phyloP scores from a whole-genome alignment of 164 flowering plant species.

The Nymphaea colorata region DNA sequence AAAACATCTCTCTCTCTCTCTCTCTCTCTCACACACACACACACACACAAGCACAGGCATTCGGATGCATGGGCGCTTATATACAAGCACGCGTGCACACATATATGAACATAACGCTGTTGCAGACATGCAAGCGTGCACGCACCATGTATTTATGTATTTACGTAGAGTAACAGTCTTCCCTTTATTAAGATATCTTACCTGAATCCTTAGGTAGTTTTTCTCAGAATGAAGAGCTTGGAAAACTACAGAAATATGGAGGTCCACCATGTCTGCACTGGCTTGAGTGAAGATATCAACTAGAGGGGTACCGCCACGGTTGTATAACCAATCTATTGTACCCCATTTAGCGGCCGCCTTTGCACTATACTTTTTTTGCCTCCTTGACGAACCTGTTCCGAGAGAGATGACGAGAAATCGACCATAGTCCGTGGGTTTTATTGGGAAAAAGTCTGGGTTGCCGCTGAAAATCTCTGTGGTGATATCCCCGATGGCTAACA shows the following conservation, averaged over 20 bases:
- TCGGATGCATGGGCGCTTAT: background rate
- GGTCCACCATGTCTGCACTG: slow-evolving; percentile 50
- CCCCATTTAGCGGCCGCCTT: slow-evolving; percentile 34
- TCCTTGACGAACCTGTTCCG: slow-evolving; percentile 34
- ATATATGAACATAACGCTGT: background rate
- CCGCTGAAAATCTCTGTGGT: slow-evolving; percentile 16
- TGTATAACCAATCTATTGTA: slow-evolving; percentile 27
- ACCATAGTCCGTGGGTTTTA: slow-evolving; percentile 18
- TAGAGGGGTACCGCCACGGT: slow-evolving; percentile 28
- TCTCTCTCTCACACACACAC: background rate
- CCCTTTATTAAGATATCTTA: background rate
- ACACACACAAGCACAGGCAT: background rate
- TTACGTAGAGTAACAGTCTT: background rate
- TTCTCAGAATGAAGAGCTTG: slow-evolving; percentile 19
- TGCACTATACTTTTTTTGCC: slow-evolving; percentile 26
- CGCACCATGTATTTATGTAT: background rate
- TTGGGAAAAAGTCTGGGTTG: slow-evolving; percentile 9
- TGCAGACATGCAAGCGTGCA: background rate
- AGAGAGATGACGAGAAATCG: slow-evolving; percentile 38
- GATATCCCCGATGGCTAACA: slow-evolving; percentile 30
- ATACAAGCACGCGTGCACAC: background rate
- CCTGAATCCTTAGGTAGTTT: slow-evolving; percentile 51
- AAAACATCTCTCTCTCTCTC: background rate
- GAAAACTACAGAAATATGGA: slow-evolving; percentile 33
- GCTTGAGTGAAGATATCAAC: slow-evolving; percentile 28